Evolutionary conservation across 169 alveolate species (phyloP), one percentile per base, ranked within the genome.

Genomic region (Plasmodium sp.): DNA sequence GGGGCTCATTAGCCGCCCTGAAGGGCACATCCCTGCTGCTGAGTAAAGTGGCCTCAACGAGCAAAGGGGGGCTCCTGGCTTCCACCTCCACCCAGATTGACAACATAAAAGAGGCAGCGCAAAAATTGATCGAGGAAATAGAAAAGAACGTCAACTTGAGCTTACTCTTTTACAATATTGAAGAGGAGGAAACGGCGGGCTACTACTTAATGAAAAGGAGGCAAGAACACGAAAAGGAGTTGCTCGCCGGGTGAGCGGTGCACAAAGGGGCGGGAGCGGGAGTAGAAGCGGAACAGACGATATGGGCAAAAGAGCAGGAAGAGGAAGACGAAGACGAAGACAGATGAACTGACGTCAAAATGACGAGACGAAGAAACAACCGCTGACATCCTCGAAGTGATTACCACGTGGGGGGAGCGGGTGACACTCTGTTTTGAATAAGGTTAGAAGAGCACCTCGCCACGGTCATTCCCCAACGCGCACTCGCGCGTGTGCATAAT

Each of bases 131-230:
- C 31, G 95, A 91, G 58, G 95, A 91, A 91, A 91, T 91, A 81
- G 95, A 91, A 91, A 81, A 91, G 43, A 91, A 81, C 43, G 43
- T 91, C 43, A 82, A 82, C 48, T 51, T 91, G 43, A 72, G 85
- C 58, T 73, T 91, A 45, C 73, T 91, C 74, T 91, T 91, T 91
- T 91, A 91, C 56, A 81, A 81, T 72, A 81, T 91, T 73, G 92
- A 91, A 4, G 95, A 91, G 14, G 95, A 91, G 77, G 95, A 91
- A 81, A 34, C 95, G 22, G 95, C 95, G 22, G 92, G 95, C 18
- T 91, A 91, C 43, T 81, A 91, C 31, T 91, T 91, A 72, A 91
- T 81, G 95, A 91, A 71, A 58, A 91, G 41, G 81, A n/a, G 95
- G 41, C 92, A 91, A 91, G 81, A 77, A 81, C n/a, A 91, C 34